These are phyloP conservation scores for Microbotryum saponariae DNA, from an alignment of 1,284 basidiomycete genomes.

Conservation along the genomic window DNA sequence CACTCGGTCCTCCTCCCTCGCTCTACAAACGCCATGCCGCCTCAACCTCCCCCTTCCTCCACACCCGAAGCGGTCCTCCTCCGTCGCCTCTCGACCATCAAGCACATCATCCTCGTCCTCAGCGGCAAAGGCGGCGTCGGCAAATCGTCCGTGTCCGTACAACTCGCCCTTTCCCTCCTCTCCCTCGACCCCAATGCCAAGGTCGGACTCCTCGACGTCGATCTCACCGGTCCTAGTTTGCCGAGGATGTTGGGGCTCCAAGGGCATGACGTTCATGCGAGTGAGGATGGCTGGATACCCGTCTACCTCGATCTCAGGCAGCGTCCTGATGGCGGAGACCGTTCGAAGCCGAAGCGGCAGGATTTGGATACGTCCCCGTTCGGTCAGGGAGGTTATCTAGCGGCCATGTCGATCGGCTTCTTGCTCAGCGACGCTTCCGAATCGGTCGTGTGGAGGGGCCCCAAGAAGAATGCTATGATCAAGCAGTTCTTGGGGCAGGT, in stretches of 20 bases:
- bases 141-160: conserved; percentile 90
- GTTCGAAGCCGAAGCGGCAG: conserved; percentile 51
- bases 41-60: background rate
- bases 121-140: conserved; percentile 95
- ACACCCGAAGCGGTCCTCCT: conserved; percentile 12
- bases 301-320: conserved; percentile 54
- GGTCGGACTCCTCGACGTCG: conserved; percentile 89
- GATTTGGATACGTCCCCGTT: conserved; percentile 45
- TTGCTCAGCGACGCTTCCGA: conserved; percentile 71
- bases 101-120: conserved; percentile 84
- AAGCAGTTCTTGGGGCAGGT: conserved; percentile 94
- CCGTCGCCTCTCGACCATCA: conserved; percentile 47
- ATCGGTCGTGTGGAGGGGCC: conserved; percentile 94
- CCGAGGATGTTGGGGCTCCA: conserved; percentile 96
- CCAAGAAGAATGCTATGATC: conserved; percentile 99
- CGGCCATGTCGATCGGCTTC: conserved; percentile 96
- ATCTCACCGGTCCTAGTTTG: conserved; percentile 92
- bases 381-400: conserved; percentile 49
- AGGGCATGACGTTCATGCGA: conserved; percentile 71
- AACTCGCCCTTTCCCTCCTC: conserved; percentile 80
- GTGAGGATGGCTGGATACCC: conserved; percentile 93
- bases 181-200: conserved; percentile 52
- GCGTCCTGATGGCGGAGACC: background rate
- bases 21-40: too few relatives aligned
- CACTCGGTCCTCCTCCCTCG: too few relatives aligned